phyloP scores from a whole-genome alignment of 2,329 filamentous ascomycete genomes.

The Aspergillus ochraceus region DNA sequence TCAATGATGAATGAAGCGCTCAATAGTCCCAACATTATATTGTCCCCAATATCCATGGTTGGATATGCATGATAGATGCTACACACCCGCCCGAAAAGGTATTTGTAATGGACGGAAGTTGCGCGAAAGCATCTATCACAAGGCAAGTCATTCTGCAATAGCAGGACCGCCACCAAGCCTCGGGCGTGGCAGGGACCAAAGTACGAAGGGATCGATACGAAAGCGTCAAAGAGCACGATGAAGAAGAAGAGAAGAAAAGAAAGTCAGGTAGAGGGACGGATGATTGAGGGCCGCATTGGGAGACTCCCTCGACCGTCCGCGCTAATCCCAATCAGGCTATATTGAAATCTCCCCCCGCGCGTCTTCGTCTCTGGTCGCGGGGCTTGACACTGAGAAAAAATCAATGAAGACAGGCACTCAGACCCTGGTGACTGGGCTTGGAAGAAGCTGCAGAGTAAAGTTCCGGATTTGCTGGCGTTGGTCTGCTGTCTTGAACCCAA shows the following conservation, averaged over 20 bases:
- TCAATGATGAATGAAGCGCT: background rate
- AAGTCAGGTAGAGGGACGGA: background rate
- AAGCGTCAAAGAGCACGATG: background rate
- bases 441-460: conserved; percentile 3
- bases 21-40: background rate
- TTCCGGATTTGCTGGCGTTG: conserved; percentile 5
- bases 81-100: background rate
- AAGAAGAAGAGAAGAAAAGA: background rate
- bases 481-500: background rate
- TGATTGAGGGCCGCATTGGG: background rate
- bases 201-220: background rate
- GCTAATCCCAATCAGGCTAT: conserved; percentile 5
- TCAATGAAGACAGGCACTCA: background rate
- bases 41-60: background rate
- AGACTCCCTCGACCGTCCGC: background rate
- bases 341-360: conserved; percentile 2
- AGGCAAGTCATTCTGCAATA: background rate
- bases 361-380: background rate
- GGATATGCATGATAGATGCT: background rate
- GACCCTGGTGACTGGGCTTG: background rate
- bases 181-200: background rate
- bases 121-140: background rate
- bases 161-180: background rate
- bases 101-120: background rate
- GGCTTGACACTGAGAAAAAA: background rate